Conservation (phyloP, 106 monocot genomes). For the Platanthera zijinensis region DNA sequence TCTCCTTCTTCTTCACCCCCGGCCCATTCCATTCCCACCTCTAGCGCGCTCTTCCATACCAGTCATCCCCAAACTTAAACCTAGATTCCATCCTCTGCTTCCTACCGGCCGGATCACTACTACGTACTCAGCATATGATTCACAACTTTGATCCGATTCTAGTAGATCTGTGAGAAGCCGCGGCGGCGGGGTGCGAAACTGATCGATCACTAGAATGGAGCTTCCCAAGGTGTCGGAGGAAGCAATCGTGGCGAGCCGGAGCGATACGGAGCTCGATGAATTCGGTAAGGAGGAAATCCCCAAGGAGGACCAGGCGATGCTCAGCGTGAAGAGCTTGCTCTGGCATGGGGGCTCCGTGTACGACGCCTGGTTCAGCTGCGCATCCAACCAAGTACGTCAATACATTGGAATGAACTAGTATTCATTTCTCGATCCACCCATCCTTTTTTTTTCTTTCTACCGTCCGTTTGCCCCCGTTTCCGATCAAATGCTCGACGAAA, state of each 20-base stretch:
- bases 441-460: too few relatives aligned
- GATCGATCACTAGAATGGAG: not conserved
- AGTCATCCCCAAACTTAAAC: not conserved
- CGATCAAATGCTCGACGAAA: not conserved
- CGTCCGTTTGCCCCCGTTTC: not conserved
- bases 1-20: not conserved
- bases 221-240: constrained; percentile 14
- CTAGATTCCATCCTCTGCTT: not conserved
- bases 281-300: constrained; percentile 5
- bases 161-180: not conserved
- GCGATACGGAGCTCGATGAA: constrained; percentile 18
- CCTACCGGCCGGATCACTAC: not conserved
- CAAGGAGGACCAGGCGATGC: not conserved
- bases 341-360: constrained; percentile 53
- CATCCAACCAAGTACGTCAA: constrained; percentile 33
- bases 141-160: not conserved
- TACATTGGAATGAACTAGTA: not conserved
- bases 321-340: constrained; percentile 25
- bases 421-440: not conserved
- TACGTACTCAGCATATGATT: not conserved
- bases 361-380: constrained; percentile 54
- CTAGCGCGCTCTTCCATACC: not conserved
- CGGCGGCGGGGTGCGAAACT: not conserved
- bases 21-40: not conserved
- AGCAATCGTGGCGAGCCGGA: constrained; percentile 25